These are phyloP conservation scores for Loxodes magnus DNA, from an alignment of 73 alveolate genomes.

Conservation along the genomic window DNA sequence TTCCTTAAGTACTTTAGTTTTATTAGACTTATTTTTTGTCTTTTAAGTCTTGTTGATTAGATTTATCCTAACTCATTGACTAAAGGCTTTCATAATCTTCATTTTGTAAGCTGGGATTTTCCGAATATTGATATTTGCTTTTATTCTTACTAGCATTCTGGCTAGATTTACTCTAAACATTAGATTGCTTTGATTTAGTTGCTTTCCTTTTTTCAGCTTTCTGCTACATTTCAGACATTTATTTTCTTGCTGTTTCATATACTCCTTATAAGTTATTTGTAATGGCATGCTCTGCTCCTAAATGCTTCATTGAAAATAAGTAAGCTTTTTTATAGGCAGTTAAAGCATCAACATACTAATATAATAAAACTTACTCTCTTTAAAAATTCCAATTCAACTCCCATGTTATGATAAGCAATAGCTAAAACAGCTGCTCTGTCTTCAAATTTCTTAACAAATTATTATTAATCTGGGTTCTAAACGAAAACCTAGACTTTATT, in stretches of 20 bases:
- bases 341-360: slow-evolving; percentile 58
- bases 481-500: slow-evolving; percentile 11
- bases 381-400: slow-evolving; percentile 69
- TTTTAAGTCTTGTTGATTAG: too few relatives aligned
- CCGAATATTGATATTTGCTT: too few relatives aligned
- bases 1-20: too few relatives aligned
- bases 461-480: too few relatives aligned
- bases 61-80: too few relatives aligned
- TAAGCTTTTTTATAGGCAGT: slow-evolving; percentile 46
- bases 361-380: slow-evolving; percentile 46
- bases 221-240: slow-evolving; percentile 11
- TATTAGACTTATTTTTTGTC: too few relatives aligned
- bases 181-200: too few relatives aligned
- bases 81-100: too few relatives aligned
- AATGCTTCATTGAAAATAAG: slow-evolving; percentile 36
- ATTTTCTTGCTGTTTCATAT: slow-evolving; percentile 21
- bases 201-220: background rate
- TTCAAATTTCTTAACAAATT: slow-evolving; percentile 29
- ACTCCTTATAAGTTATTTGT: slow-evolving; percentile 28
- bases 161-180: too few relatives aligned
- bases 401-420: slow-evolving; percentile 74
- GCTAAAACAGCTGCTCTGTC: slow-evolving; percentile 71
- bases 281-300: slow-evolving; percentile 29
- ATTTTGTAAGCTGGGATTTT: too few relatives aligned
- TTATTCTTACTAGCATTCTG: too few relatives aligned